Evolutionary conservation across 2,329 filamentous ascomycete species (phyloP).

Genomic region (Fusarium sp.): DNA sequence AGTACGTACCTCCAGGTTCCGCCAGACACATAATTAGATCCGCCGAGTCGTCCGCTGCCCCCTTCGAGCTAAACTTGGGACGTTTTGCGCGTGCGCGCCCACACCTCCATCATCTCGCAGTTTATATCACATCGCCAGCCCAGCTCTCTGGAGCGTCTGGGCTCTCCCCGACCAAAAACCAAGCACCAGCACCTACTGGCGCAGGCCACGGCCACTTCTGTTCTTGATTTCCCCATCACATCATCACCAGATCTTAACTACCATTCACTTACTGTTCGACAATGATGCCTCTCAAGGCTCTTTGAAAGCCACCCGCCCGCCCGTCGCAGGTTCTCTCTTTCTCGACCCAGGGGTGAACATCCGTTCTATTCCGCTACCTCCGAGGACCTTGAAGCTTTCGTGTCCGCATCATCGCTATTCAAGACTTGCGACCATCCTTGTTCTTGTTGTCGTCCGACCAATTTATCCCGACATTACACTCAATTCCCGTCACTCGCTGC

Average conservation of each 20-base stretch:
- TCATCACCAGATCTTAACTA: conserved; percentile 11
- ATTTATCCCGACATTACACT: conserved; percentile 23
- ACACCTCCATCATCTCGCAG: conserved; percentile 46
- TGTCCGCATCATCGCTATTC: conserved; percentile 26
- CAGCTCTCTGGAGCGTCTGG: conserved; percentile 44
- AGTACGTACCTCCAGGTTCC: conserved; percentile 30
- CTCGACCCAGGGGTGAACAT: conserved; percentile 42
- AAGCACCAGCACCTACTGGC: conserved; percentile 41
- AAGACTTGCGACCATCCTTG: conserved; percentile 22
- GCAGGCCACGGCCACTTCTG: conserved; percentile 32
- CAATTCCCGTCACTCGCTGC: conserved; percentile 34
- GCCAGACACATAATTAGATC: conserved; percentile 32
- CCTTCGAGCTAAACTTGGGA: conserved; percentile 43
- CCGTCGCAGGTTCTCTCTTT: conserved; percentile 45
- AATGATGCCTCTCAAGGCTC: conserved; percentile 45
- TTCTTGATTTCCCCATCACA: conserved; percentile 14
- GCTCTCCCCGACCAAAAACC: conserved; percentile 39
- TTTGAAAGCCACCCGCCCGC: conserved; percentile 41
- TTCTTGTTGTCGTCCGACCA: conserved; percentile 27
- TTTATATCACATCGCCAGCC: conserved; percentile 46
- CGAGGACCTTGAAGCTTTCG: conserved; percentile 32
- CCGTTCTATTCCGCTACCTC: conserved; percentile 41
- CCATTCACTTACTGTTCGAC: conserved; percentile 29
- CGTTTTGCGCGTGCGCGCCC: conserved; percentile 45
- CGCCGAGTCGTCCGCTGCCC: conserved; percentile 42